phyloP scores from a whole-genome alignment of 768 basidiomycete genomes.

The Suillus brevipes region DNA sequence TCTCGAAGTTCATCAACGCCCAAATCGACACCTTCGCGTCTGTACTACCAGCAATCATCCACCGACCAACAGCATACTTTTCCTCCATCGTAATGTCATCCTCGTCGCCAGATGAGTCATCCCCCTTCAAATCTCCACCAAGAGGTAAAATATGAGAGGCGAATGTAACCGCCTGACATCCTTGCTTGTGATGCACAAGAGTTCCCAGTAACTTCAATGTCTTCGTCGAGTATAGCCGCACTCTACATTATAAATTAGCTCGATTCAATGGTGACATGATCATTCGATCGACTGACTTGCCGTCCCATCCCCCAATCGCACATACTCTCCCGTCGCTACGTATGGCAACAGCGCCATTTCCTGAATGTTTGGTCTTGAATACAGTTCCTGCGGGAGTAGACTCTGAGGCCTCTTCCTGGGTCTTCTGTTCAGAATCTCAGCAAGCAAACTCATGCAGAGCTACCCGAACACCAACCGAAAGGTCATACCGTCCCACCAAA shows the following conservation, averaged over 20 bases:
- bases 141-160: conserved; percentile 34
- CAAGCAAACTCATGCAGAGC: conserved; percentile 4
- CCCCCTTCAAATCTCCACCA: conserved; percentile 29
- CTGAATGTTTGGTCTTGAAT: conserved; percentile 72
- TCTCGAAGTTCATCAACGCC: conserved; percentile 57
- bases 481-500: conserved; percentile 63
- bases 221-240: conserved; percentile 81
- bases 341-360: conserved; percentile 77
- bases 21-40: conserved; percentile 74
- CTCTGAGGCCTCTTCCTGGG: conserved; percentile 18
- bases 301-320: conserved; percentile 94
- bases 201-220: conserved; percentile 83
- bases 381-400: conserved; percentile 28
- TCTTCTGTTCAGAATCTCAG: conserved; percentile 1
- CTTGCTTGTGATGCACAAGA: conserved; percentile 77
- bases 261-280: neutral
- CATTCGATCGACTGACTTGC: conserved; percentile 56
- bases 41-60: conserved; percentile 67
- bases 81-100: conserved; percentile 52
- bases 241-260: conserved; percentile 41
- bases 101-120: conserved; percentile 40
- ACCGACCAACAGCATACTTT: conserved; percentile 47
- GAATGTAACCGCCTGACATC: conserved; percentile 76
- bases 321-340: conserved; percentile 76
- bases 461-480: conserved; percentile 41